phyloP scores from a whole-genome alignment of 1,139 yeast genomes.

The Suhomyces bribrorum region DNA sequence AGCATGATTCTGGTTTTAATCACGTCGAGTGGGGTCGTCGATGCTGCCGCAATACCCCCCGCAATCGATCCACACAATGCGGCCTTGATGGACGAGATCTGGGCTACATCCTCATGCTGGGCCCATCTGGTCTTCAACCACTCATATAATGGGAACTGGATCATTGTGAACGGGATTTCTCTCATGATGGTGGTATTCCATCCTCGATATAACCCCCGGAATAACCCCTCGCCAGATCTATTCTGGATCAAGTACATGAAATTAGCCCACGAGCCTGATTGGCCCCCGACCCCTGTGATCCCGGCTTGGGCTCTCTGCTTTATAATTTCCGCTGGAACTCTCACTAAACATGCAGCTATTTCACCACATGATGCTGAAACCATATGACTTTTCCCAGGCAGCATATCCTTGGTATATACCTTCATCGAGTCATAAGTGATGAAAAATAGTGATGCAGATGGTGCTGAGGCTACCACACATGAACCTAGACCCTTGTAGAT shows the following conservation, averaged over 20 bases:
- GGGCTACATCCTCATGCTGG: conserved; percentile 28
- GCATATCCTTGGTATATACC: conserved; percentile 42
- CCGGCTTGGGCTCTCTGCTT: conserved; percentile 92
- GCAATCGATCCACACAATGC: conserved; percentile 93
- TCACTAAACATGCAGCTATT: conserved; percentile 84
- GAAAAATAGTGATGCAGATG: conserved; percentile 87
- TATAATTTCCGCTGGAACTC: conserved; percentile 96
- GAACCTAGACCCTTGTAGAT: conserved; percentile 91
- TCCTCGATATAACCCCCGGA: conserved; percentile 84
- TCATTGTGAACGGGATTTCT: conserved; percentile 93
- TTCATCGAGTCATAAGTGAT: conserved; percentile 85
- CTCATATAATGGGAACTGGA: conserved; percentile 94
- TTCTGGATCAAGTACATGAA: conserved; percentile 57
- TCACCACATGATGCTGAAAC: conserved; percentile 86
- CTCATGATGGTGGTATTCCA: conserved; percentile 90
- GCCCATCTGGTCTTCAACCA: conserved; percentile 63
- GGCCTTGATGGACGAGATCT: conserved; percentile 71
- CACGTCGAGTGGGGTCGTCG: conserved; percentile 92
- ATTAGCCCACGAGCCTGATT: conserved; percentile 66
- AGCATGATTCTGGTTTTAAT: conserved; percentile 91
- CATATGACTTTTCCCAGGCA: conserved; percentile 68
- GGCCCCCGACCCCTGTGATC: conserved; percentile 44
- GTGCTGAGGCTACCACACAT: conserved; percentile 93
- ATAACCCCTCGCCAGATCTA: conserved; percentile 71
- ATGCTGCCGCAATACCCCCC: conserved; percentile 92